Evolutionary conservation across 1,284 basidiomycete species (phyloP).

Genomic region (Apiotrichum sp.): DNA sequence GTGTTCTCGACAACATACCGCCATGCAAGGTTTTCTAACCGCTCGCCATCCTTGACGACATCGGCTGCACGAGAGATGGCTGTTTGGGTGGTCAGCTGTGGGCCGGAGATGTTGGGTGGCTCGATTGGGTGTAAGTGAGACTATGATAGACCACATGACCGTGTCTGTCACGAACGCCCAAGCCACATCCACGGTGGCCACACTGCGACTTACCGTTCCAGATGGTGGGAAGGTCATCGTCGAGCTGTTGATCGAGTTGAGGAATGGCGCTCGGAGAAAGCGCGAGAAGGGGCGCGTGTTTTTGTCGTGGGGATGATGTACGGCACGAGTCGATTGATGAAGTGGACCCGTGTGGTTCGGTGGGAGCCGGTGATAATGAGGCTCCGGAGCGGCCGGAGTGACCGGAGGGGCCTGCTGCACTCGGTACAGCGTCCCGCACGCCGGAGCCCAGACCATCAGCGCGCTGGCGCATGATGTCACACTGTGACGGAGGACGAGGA

Average conservation of each 20-base stretch:
- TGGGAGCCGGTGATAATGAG: background rate
- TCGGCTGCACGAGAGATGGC: slow-evolving; percentile 41
- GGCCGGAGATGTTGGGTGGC: too few species aligned
- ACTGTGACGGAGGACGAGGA: too few species aligned
- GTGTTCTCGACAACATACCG: slow-evolving; percentile 15
- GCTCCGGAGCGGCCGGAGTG: background rate
- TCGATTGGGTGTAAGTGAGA: background rate
- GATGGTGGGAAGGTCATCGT: slow-evolving; percentile 16
- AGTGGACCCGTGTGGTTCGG: background rate
- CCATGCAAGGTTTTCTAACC: slow-evolving; percentile 44
- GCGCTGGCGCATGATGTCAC: too few species aligned
- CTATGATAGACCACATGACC: background rate
- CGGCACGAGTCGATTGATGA: slow-evolving; percentile 12
- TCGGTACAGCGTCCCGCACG: too few species aligned
- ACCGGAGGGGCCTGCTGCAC: too few species aligned
- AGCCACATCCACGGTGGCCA: background rate
- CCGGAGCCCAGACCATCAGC: too few species aligned
- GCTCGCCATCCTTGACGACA: slow-evolving; percentile 41
- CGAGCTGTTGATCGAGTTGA: slow-evolving; percentile 3
- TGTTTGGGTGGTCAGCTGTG: slow-evolving; percentile 8
- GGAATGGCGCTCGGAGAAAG: slow-evolving; percentile 7
- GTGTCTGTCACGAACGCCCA: background rate
- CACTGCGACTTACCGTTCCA: slow-evolving; percentile 14
- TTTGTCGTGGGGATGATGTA: slow-evolving; percentile 25
- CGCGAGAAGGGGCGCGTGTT: slow-evolving; percentile 9